phyloP scores from a whole-genome alignment of 2,329 filamentous ascomycete genomes.

The Fusarium sp. region DNA sequence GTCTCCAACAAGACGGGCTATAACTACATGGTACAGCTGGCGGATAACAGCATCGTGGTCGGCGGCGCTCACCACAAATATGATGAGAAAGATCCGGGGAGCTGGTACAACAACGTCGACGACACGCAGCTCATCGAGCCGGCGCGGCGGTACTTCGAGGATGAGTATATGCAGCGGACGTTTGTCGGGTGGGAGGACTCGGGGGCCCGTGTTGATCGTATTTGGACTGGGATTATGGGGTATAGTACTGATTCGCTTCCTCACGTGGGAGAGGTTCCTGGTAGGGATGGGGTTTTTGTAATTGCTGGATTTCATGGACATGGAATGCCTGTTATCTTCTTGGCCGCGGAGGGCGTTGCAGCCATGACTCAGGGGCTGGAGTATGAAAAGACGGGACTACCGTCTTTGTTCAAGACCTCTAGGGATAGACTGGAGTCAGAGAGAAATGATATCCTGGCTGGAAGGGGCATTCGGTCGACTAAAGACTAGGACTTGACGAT shows the following conservation, averaged over 20 bases:
- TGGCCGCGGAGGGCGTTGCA: neutral
- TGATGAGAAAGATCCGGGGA: neutral
- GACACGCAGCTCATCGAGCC: neutral
- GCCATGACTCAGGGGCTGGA: neutral
- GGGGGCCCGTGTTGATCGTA: neutral
- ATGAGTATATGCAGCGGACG: neutral
- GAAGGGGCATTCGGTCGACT: neutral
- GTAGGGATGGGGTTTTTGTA: neutral
- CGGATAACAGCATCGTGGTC: neutral
- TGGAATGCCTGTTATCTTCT: neutral
- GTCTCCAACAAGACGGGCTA: neutral
- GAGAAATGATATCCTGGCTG: neutral
- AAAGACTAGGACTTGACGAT: neutral
- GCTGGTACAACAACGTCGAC: neutral
- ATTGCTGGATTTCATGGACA: neutral
- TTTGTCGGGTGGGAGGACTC: neutral
- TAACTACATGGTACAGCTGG: neutral
- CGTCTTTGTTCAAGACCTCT: neutral
- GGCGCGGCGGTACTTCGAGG: neutral
- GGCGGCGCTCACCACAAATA: constrained; percentile 4
- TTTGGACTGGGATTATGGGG: neutral
- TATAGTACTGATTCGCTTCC: neutral
- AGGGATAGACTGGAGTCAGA: neutral
- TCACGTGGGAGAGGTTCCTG: neutral
- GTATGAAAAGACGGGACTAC: neutral